Evolutionary conservation across 106 monocot genomes (phyloP), one percentile per base, ranked within the genome.

Genomic region (Ottelia alismoides): DNA sequence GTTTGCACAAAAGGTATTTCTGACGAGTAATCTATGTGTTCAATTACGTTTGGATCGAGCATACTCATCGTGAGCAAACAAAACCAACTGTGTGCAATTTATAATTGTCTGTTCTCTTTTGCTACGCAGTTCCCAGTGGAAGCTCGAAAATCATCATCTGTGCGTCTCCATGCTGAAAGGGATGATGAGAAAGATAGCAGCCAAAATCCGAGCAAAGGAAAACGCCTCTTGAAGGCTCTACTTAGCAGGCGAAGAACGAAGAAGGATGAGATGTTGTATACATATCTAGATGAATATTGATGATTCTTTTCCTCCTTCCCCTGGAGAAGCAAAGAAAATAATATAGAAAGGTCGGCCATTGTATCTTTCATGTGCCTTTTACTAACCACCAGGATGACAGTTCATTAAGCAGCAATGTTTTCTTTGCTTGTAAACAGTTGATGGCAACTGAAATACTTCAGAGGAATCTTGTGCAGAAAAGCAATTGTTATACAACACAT

Each of bases 241-340:
- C 68, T 81, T 31, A 65, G 51, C 11, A 64, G 72, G 56, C 72
- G 61, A 30, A 71, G 61, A 43, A 51, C 28, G 23, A 76, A 69
- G 60, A 72, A 76, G 16, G 76, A 76, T 24, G 76, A 76, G 30
- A 75, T 64, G 56, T 60, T 83, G 64, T 70, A 73, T 46, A 73
- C 61, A 26, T 76, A 72, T 60, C 56, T 76, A 44, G 69, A 81
- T 40, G 81, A 76, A 20, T 76, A 76, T n/a, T 81, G 61, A 80
- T 63, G 74, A 25, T 45, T 57, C 26, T 51, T 58, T 12, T 43
- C 16, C 40, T 43, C 16, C 16, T 43, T 43, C 40, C 16, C 40
- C 40, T 43, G 29, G n/a, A n/a, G n/a, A n/a, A n/a, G n/a, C n/a
- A n/a, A n/a, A n/a, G n/a, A n/a, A n/a, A n/a, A n/a, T n/a, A n/a